Evolutionary conservation across 192 early-diverging fungal species (phyloP).

Genomic region (Spizellomyces punctatus): DNA sequence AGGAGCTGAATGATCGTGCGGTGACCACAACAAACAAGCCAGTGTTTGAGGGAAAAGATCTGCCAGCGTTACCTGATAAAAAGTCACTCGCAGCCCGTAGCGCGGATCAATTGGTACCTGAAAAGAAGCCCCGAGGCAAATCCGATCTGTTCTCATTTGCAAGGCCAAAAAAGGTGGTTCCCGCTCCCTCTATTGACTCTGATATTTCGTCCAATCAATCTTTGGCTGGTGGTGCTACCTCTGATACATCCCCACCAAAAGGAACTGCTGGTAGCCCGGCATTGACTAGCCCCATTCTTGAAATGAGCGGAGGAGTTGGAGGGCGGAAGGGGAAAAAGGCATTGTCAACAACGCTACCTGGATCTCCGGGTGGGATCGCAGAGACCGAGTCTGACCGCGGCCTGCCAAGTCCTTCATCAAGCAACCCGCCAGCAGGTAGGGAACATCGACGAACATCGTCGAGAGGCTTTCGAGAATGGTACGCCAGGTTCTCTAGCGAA

Average conservation of each 20-base stretch:
- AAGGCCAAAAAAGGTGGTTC: background rate
- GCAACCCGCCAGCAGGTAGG: too few species aligned
- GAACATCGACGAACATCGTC: slow-evolving; percentile 4
- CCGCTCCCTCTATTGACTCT: too few species aligned
- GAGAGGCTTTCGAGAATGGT: slow-evolving; percentile 31
- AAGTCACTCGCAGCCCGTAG: background rate
- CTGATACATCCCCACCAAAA: too few species aligned
- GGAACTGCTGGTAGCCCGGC: too few species aligned
- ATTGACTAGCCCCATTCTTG: too few species aligned
- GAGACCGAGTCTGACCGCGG: background rate
- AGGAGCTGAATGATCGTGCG: slow-evolving; percentile 30
- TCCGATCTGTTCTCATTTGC: slow-evolving; percentile 1
- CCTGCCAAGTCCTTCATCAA: background rate
- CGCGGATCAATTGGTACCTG: background rate
- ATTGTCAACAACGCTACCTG: background rate
- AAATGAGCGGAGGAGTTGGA: background rate
- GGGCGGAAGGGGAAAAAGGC: slow-evolving; percentile 22
- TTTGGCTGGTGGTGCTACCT: too few species aligned
- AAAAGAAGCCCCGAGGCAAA: too few species aligned
- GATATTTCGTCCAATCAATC: too few species aligned
- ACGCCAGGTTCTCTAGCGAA: slow-evolving; percentile 18
- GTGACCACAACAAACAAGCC: slow-evolving; percentile 34
- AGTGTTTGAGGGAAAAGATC: slow-evolving; percentile 33
- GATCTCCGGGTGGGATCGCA: background rate
- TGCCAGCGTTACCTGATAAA: background rate